Evolutionary conservation across 225 moss, liverwort and hornwort species (phyloP), one percentile per base, ranked within the genome.

Genomic region (Sphagnum tenellum): DNA sequence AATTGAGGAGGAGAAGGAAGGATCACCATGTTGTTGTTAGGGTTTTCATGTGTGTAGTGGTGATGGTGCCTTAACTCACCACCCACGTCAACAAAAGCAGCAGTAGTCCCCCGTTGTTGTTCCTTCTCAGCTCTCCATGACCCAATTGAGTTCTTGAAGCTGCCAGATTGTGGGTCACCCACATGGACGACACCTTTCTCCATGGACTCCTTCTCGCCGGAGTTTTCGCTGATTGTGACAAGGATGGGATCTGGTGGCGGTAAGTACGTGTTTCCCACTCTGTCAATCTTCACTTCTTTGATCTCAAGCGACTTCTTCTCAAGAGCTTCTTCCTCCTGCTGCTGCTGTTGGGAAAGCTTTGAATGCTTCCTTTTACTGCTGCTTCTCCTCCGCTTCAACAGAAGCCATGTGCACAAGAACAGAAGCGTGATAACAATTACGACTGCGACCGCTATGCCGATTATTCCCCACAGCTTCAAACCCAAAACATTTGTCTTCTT

Each of bases 121-220:
- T 29, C 29, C 29, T 29, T 29, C 29, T 29, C 29, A 29, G 29
- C 29, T 29, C 29, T 29, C 29, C 29, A 29, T 29, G 29, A 1
- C 29, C 29, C 29, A 52, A 6, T 52, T 29, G 29, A 29, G 9
- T 52, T 52, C 52, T 52, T 52, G 6, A 9, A 6, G 52, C 7
- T 9, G 7, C 52, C 52, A 52, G 52, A 3, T 74, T 87, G 11
- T 74, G 72, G 5, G 29, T 80, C 80, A 4, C 82, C 89, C 8
- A 89, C 74, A 51, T 92, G 98, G 29, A 98, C 83, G 7, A 98
- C 76, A 4, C 87, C 79, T 63, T 96, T 96, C 70, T 96, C 96
- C 71, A 82, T 75, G 8, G 81, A 71, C 10, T 88, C 86, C 71
- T 92, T 89, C 67, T 92, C 92, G 5, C 80, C 86, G 1, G 88